These are phyloP conservation scores for Phytophthora syringae DNA, from an alignment of 352 stramenopile species.

Conservation along the genomic window DNA sequence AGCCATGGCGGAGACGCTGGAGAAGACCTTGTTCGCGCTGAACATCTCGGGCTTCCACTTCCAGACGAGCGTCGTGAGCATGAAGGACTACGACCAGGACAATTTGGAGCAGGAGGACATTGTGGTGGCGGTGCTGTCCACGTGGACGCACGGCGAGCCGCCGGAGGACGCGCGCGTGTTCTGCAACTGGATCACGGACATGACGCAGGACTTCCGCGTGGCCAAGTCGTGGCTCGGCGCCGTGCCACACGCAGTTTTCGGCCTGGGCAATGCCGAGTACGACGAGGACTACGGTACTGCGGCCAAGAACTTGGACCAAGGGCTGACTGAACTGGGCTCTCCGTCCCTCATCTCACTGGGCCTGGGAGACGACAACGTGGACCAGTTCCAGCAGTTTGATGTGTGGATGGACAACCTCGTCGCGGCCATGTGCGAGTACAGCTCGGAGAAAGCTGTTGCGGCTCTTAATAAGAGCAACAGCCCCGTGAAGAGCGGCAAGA, in stretches of 20 bases:
- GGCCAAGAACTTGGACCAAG: slow-evolving; percentile 72
- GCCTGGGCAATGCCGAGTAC: slow-evolving; percentile 89
- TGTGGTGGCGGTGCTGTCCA: slow-evolving; percentile 87
- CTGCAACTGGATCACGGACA: slow-evolving; percentile 89
- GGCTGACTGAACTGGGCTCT: slow-evolving; percentile 72
- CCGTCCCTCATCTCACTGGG: slow-evolving; percentile 62
- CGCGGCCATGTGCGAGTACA: slow-evolving; percentile 79
- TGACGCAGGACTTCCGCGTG: slow-evolving; percentile 90
- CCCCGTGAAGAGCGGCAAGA: slow-evolving; percentile 24
- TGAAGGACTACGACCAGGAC: slow-evolving; percentile 91
- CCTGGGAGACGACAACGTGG: slow-evolving; percentile 84
- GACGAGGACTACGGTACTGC: slow-evolving; percentile 88
- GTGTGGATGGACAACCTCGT: slow-evolving; percentile 83
- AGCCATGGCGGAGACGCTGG: slow-evolving; percentile 75
- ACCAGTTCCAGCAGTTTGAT: slow-evolving; percentile 85
- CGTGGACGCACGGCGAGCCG: slow-evolving; percentile 81
- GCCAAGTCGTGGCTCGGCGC: slow-evolving; percentile 82
- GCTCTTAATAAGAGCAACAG: slow-evolving; percentile 20
- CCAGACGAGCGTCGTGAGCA: slow-evolving; percentile 84
- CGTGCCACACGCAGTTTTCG: slow-evolving; percentile 82
- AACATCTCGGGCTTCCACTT: slow-evolving; percentile 85
- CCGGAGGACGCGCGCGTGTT: slow-evolving; percentile 82
- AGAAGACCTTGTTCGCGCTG: slow-evolving; percentile 83
- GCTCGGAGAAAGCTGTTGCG: slow-evolving; percentile 43
- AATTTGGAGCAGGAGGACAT: slow-evolving; percentile 89